Evolutionary conservation across 345 rosid species (phyloP).

Genomic region (Brassica napus): Da-Ae NC_063439.1:23500501-23501000

Average conservation of each 20-base stretch:
- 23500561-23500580: background rate
- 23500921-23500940: slow-evolving; percentile 56
- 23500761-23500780: background rate
- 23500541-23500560: background rate
- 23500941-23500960: slow-evolving; percentile 45
- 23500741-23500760: background rate
- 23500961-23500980: slow-evolving; percentile 43
- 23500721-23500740: slow-evolving; percentile 7
- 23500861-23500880: background rate
- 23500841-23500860: slow-evolving; percentile 13
- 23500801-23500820: background rate
- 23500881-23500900: slow-evolving; percentile 22
- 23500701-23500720: slow-evolving; percentile 64
- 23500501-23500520: slow-evolving; percentile 15
- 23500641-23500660: slow-evolving; percentile 44
- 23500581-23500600: slow-evolving; percentile 16
- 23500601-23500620: slow-evolving; percentile 17
- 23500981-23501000: slow-evolving; percentile 42
- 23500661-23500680: slow-evolving; percentile 52
- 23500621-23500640: slow-evolving; percentile 32
- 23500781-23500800: background rate
- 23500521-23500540: slow-evolving; percentile 16
- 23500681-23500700: slow-evolving; percentile 51
- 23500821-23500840: background rate
- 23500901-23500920: slow-evolving; percentile 52